Evolutionary conservation across 2,329 filamentous ascomycete species (phyloP), one percentile per base, ranked within the genome.

Genomic region (Phyllosticta citriasiana): DNA sequence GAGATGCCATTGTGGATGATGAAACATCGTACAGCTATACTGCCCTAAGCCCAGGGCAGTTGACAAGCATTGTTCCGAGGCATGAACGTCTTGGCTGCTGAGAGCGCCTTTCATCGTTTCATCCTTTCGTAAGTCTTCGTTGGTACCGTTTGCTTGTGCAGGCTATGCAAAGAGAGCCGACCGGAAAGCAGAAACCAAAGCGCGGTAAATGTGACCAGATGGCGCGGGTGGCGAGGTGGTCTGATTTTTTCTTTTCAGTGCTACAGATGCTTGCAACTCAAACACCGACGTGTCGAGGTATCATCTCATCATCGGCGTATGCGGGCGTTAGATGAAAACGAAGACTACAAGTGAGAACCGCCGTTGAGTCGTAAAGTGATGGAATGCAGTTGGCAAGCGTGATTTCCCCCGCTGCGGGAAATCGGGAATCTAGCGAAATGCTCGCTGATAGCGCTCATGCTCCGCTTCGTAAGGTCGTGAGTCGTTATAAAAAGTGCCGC

Each of bases 111-210:
- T 55, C 54, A 27, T 59, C 8, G 57, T 59, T 59, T 59, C 57
- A 26, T 59, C 54, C 57, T 54, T 60, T 60, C 58, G 58, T 60
- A 53, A 53, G 58, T 60, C 53, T 60, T 56, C 58, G 53, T 60
- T 60, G 50, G 53, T 35, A 40, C 58, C 58, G 35, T 56, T 60
- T 60, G 58, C 58, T 59, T 53, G 57, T 53, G 58, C 58, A 60
- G 58, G 53, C 58, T 60, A 60, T 60, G 58, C 58, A 60, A 55
- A 60, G 54, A 57, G 55, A 60, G 57, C 53, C 19, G 12, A 53
- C 19, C 51, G n/a, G 14, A 60, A 55, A 55, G 57, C 51, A 60
- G 53, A 50, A 30, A 16, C n/a, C 58, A 60, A 56, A 51, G n/a
- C 35, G 30, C 27, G 51, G 55, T 50, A 56, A 53, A 60, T 47